phyloP scores from a whole-genome alignment of 116 monocot genomes.

The Phalaenopsis hybrid region DNA sequence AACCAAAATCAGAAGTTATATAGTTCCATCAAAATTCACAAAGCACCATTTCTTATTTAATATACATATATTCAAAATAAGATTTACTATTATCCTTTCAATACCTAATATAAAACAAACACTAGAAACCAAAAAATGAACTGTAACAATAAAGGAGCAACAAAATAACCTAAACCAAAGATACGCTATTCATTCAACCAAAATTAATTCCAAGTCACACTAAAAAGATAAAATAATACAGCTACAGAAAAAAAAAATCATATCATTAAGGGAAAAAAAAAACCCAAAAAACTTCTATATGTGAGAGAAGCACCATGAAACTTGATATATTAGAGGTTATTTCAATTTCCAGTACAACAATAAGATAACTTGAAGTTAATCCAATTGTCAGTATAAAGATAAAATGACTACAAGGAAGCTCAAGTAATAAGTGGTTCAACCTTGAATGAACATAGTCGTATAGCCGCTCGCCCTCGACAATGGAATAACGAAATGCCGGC shows the following conservation, averaged over 20 bases:
- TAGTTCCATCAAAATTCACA: too few species aligned
- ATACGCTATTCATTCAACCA: not conserved
- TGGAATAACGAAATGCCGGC: conserved; percentile 88
- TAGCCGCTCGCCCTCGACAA: conserved; percentile 86
- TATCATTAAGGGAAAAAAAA: too few species aligned
- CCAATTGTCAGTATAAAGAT: not conserved
- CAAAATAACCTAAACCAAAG: not conserved
- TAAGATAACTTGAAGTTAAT: not conserved
- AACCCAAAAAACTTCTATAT: not conserved
- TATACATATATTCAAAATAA: too few species aligned
- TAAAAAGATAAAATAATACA: too few species aligned
- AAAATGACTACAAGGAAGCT: not conserved
- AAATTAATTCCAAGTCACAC: too few species aligned
- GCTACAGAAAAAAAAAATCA: too few species aligned
- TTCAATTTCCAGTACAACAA: not conserved
- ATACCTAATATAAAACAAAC: too few species aligned
- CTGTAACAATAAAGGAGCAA: not conserved
- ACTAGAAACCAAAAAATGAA: too few species aligned
- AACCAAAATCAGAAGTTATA: not conserved
- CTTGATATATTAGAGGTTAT: too few species aligned
- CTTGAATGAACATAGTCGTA: conserved; percentile 88
- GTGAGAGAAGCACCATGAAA: not conserved
- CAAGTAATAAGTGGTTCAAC: conserved; percentile 18
- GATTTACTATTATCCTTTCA: too few species aligned
- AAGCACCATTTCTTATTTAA: too few species aligned